Base-by-base conservation (phyloP, 1,284 basidiomycete species). In the Pterula multifida region DNA sequence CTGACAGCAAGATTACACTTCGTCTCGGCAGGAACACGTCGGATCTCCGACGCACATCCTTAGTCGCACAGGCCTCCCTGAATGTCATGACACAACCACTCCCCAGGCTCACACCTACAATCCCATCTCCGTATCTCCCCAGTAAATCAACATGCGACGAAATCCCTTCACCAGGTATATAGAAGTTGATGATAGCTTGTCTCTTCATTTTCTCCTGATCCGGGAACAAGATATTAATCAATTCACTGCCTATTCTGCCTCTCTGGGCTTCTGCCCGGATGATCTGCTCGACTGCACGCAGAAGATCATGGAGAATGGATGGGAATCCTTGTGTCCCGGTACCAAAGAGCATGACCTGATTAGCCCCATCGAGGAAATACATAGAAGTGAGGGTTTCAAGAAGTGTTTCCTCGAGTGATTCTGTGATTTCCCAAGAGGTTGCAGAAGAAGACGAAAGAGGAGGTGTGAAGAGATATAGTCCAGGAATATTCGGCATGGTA, bases 161-260 rank as follows among this genome's bases (percentile, higher is more conserved):
- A 55, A 91, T 90, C 9, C 89, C 88, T 60, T 90, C 81, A 1
- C 87, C 87, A 0, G 85, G 84, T 47, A 68, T 65, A 59, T 91
- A 91, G 2, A 86, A 66, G 60, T 91, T 91, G 49, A 91, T 57
- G 51, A 91, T 91, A 1, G 78, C 84, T 60, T 91, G 88, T 26
- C 86, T 72, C 39, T 42, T 42, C 39, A 42, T n/a, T 9, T 42
- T 6, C 21, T 42, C 39, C 9, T 42, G 9, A 4, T 6, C 6
- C 6, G 39, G 39, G 19, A 42, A 42, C 9, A 42, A 9, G 6
- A 19, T 6, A 22, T 42, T 17, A 22, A 42, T 6, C 4, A 42
- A 4, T 19, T 42, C 39, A 6, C 28, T 32, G 15, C 6, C 6
- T 15, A 32, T 6, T 6, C 28, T 6, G 15, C 28, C 15, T 15